Evolutionary conservation across 495 filamentous ascomycete species (phyloP), one percentile per base, ranked within the genome.

Genomic region (Penicillium odoratum): DNA sequence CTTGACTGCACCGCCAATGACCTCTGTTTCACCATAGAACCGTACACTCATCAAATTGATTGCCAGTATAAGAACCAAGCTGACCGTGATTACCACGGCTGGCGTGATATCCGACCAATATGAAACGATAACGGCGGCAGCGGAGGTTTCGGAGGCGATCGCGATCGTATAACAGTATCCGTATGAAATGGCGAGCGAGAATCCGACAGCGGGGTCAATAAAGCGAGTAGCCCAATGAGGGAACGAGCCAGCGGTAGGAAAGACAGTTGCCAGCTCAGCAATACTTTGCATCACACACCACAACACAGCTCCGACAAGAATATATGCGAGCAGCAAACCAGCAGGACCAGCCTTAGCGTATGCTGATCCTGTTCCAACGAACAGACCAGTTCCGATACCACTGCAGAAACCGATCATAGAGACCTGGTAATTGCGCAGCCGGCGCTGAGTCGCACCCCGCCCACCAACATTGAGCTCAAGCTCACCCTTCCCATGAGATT

Each of bases 201-300:
- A 90, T 34, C 88, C 88, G 51, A 92, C 74, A 43, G 86, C 80
- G 31, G 81, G 78, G 57, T 90, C 86, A 55, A 88, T 81, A 56
- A 90, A 94, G 46, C 88, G 80, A 34, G 85, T 83, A 40, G 85
- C 85, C 75, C 87, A 92, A 61, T 89, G 80, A 31, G 88, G 87
- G 62, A 91, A 89, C 5, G 87, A 83, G 48, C 88, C 88, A 0
- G 88, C 83, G 7, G 89, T 80, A 15, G 90, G 90, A 18, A 91
- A 79, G 57, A 83, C 86, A 16, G 88, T 87, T 7, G 87, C 83
- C 81, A 92, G 84, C 69, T 92, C 89, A n/a, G 85, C 88, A 46
- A 80, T 74, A 61, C 71, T 75, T 61, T 80, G 77, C 77, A 84
- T 83, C 5, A 77, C 71, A 36, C 61, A 65, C 75, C 84, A 92